Evolutionary conservation across 345 rosid genomes (phyloP).

Genomic region (Reutealis trisperma): DNA sequence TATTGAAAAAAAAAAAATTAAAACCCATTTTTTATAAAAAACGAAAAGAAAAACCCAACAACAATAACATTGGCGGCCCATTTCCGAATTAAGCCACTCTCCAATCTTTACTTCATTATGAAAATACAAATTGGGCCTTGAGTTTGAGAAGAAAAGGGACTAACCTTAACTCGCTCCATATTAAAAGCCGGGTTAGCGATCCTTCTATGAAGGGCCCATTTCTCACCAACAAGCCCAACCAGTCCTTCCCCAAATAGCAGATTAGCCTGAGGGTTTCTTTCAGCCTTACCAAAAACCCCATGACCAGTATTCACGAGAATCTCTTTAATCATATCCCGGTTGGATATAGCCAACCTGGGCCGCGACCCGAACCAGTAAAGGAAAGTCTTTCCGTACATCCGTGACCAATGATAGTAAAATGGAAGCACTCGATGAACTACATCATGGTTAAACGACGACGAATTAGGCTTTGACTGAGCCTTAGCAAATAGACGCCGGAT

Average conservation of each 20-base stretch:
- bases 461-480: conserved; percentile 46
- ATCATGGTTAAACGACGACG: conserved; percentile 33
- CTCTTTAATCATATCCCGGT: conserved; percentile 64
- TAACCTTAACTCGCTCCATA: conserved; percentile 72
- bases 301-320: conserved; percentile 43
- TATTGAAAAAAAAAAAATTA: too few relatives aligned
- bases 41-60: too few relatives aligned
- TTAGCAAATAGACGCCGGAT: conserved; percentile 39
- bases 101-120: too few relatives aligned
- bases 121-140: too few relatives aligned
- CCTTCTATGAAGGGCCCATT: conserved; percentile 71
- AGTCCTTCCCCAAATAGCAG: conserved; percentile 71
- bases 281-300: conserved; percentile 43
- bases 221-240: conserved; percentile 57
- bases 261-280: conserved; percentile 55
- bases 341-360: conserved; percentile 64
- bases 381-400: conserved; percentile 55
- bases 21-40: too few relatives aligned
- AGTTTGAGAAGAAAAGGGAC: background rate
- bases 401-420: conserved; percentile 61
- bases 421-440: conserved; percentile 52
- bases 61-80: too few relatives aligned
- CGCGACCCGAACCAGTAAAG: conserved; percentile 76
- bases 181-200: conserved; percentile 63
- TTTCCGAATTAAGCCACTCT: too few relatives aligned